Percentiles rank a stretch among this genome's conserved stretches.
phyloP scores from a whole-genome alignment of 2,329 filamentous ascomycete genomes.

The Pyrenochaeta sp. region DNA sequence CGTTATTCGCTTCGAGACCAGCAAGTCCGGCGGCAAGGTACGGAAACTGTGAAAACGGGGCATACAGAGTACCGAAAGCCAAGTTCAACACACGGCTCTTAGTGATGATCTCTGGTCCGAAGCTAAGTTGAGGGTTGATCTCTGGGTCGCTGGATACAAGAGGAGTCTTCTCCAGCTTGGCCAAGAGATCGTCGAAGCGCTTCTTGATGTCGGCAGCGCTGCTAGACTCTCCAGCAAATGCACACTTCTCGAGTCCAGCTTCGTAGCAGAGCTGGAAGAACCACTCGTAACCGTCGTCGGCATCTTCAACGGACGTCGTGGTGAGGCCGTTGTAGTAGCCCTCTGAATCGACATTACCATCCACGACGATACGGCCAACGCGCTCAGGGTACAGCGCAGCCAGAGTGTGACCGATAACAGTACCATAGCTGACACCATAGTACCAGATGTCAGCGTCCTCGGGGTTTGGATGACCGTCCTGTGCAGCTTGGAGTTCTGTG shows the following conservation, averaged over 20 bases:
- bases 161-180: constrained; percentile 27
- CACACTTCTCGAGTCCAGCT: constrained; percentile 47
- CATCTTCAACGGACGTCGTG: not conserved
- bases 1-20: constrained; percentile 4
- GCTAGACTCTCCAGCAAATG: constrained; percentile 7
- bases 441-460: constrained; percentile 45
- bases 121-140: not conserved
- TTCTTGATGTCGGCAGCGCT: constrained; percentile 6
- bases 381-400: constrained; percentile 52
- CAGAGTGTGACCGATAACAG: constrained; percentile 54
- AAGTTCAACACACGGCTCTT: not conserved
- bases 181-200: constrained; percentile 12
- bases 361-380: constrained; percentile 47
- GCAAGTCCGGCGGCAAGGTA: constrained; percentile 2
- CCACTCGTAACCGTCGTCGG: constrained; percentile 35
- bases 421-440: constrained; percentile 54
- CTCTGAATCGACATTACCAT: constrained; percentile 50
- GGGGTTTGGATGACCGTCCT: constrained; percentile 21
- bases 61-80: constrained; percentile 1
- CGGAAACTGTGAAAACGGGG: not conserved
- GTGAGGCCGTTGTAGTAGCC: constrained; percentile 11
- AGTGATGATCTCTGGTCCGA: constrained; percentile 2
- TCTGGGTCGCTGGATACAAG: not conserved
- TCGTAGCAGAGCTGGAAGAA: constrained; percentile 63
- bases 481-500: constrained; percentile 23